These are phyloP conservation scores for Cochlearia excelsa DNA, from an alignment of 345 rosid species.

Conservation along the genomic window DNA sequence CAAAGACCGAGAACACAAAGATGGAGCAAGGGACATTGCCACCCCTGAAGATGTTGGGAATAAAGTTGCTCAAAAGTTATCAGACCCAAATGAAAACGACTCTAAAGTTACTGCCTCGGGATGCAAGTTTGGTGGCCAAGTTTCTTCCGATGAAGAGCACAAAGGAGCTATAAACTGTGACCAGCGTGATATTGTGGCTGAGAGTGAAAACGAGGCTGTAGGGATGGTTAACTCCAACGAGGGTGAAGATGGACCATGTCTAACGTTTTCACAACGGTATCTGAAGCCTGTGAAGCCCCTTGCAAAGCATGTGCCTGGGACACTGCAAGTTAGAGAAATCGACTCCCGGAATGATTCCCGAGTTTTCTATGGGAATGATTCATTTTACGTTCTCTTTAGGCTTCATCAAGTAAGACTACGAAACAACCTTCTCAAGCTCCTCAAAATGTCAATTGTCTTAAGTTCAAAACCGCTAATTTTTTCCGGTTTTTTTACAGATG, in stretches of 20 bases:
- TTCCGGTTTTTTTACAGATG: conserved; percentile 47
- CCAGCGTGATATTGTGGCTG: conserved; percentile 58
- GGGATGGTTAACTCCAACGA: conserved; percentile 56
- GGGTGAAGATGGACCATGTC: conserved; percentile 61
- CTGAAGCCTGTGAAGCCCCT: conserved; percentile 77
- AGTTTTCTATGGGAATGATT: conserved; percentile 92
- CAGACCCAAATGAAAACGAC: conserved; percentile 71
- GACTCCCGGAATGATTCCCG: conserved; percentile 51
- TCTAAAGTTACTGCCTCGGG: conserved; percentile 70
- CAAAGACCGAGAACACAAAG: conserved; percentile 46
- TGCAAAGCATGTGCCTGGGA: conserved; percentile 65
- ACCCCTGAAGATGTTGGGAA: conserved; percentile 73
- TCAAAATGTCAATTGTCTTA: neutral
- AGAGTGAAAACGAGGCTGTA: conserved; percentile 92
- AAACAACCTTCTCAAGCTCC: conserved; percentile 17
- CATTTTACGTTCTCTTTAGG: conserved; percentile 89
- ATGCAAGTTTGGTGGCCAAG: conserved; percentile 71
- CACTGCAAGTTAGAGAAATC: conserved; percentile 47
- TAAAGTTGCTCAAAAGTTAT: conserved; percentile 61
- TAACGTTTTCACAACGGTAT: conserved; percentile 73
- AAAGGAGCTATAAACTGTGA: conserved; percentile 54
- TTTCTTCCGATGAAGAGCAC: conserved; percentile 78
- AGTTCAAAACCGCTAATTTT: conserved; percentile 8
- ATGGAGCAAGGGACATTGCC: conserved; percentile 59
- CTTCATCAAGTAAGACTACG: conserved; percentile 78